Evolutionary conservation across 23 red algal genomes (phyloP).

Genomic region (Chondrus crispus): DNA sequence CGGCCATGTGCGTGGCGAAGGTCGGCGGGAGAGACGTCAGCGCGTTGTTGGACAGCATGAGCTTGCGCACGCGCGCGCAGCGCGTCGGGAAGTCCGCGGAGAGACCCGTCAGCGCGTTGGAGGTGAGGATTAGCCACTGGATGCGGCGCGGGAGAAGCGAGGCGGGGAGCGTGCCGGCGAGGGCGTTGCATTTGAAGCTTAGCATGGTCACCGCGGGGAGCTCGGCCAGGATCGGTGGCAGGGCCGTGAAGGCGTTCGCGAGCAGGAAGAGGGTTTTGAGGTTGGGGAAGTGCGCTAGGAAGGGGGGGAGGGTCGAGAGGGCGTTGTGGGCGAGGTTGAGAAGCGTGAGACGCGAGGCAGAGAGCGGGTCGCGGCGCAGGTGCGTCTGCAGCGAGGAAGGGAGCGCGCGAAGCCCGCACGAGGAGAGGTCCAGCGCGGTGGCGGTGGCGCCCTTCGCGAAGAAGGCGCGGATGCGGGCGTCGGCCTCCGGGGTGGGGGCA

Average conservation of each 20-base stretch:
- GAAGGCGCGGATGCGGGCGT: not conserved
- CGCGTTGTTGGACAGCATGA: not conserved
- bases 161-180: not conserved
- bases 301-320: not conserved
- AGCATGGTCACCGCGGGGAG: not conserved
- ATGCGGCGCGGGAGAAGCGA: not conserved
- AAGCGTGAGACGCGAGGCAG: not conserved
- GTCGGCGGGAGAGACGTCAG: not conserved
- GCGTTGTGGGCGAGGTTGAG: conserved; percentile 13
- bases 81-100: not conserved
- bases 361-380: not conserved
- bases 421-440: not conserved
- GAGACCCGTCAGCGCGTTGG: not conserved
- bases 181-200: not conserved
- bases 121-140: conserved; percentile 1
- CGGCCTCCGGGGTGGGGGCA: not conserved
- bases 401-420: not conserved
- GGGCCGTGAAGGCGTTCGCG: not conserved
- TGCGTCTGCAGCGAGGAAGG: not conserved
- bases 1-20: not conserved
- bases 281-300: not conserved
- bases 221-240: not conserved
- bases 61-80: not conserved
- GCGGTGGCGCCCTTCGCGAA: not conserved
- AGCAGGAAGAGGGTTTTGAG: not conserved